Evolutionary conservation across 2,329 filamentous ascomycete species (phyloP), one percentile per base, ranked within the genome.

Genomic region (Xylaria hypoxylon): DNA sequence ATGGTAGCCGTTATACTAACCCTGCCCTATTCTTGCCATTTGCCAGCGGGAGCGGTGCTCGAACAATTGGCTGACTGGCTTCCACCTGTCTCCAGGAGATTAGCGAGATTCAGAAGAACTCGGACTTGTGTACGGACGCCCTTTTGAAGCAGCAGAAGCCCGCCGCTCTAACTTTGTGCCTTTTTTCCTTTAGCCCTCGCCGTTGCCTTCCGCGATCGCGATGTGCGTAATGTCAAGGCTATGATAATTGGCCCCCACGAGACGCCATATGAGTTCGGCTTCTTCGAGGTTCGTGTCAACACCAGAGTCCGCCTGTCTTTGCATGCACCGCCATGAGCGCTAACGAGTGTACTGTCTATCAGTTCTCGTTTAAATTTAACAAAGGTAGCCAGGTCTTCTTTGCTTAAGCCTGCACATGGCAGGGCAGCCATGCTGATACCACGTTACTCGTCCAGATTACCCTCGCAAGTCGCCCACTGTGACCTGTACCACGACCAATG

Each of bases 221-320:
- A 99, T 79, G 92, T 98, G 67, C 91, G 94, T 62, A 91, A 93
- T 77, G 90, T 98, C 56, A 91, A 89, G 77, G 93, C 94, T 55
- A 80, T 98, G 70, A 95, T 98, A 74, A 89, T 98, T 71, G 96
- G 96, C 0, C 95, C 96, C 26, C 93, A 95, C 70, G 94, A 96
- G 73, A 97, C 94, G 0, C 94, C 95, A 0, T 99, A 99, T 79
- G 94, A 97, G 79, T 97, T 96, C 76, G 96, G 96, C 2, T 97
- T 97, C 81, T 98, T 97, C 77, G 94, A 98, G 86, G 94, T 96
- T 78, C 66, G 84, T 77, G 61, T 72, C 15, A 44, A 48, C 47
- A n/a, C 15, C 26, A 24, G 26, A 40, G 13, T 40, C 48, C 17
- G 10, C 24, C 48, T 17, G 51, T 7, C 51, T 26, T 35, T n/a